Base-by-base conservation (phyloP, 805 yeast species). In the Yamadazyma scolyti region DNA sequence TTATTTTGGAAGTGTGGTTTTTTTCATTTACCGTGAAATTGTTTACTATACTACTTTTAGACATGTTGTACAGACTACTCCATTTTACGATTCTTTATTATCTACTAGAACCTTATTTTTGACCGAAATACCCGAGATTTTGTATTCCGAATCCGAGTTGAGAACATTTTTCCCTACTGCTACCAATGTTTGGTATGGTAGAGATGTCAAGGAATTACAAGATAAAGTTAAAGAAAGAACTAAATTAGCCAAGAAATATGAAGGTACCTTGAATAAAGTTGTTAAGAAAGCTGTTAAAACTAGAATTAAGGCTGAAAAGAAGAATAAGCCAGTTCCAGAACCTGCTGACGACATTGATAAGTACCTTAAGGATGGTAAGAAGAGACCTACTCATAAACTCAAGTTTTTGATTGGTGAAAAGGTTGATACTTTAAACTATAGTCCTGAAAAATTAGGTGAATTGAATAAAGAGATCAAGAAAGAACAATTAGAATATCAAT, bases 321-420 rank as follows among this genome's bases (percentile, higher is more conserved):
- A 82, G 54, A 64, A 68, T 20, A 65, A 71, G 47, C 68, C 72
- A 9, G 51, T 65, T 13, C 79, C 82, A 13, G 70, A 67, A 40
- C 79, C 82, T 4, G 71, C 65, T 31, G 68, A 78, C 48, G 79
- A 72, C 39, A 47, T 79, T 28, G 65, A 69, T 40, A 66, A 77
- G 25, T 87, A 84, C 54, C 76, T 87, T 39, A 81, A 82, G 58
- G 68, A 64, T 37, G 70, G 68, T 23, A 63, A 63, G 44, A 88
- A 87, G 65, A 74, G 90, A 46, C 97, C 97, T 28, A 80, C 85
- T 20, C 90, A 86, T 58, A 75, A 75, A 42, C 70, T 87, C 47
- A 75, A 74, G 48, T 77, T 77, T 34, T 58, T 83, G 36, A 68
- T 81, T 45, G 95, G 96, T 37, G 60, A 83, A 59, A 89, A 89